phyloP scores from a whole-genome alignment of 2,329 filamentous ascomycete species.

The Bipolaris gigantea region DNA sequence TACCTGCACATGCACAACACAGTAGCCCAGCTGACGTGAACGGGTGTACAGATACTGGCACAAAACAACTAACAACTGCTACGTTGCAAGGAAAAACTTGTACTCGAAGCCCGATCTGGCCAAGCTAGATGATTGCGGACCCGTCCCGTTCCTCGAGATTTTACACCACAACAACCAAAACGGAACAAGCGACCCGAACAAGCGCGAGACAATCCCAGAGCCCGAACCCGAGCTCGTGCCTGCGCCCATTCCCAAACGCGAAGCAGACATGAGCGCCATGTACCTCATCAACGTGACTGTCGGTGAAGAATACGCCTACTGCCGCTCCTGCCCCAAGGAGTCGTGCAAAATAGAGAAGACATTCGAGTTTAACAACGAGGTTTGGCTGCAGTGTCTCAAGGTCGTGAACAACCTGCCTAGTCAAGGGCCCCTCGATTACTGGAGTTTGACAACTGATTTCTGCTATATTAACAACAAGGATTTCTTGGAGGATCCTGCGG shows the following conservation, averaged over 20 bases:
- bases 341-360: conserved; percentile 15
- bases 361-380: conserved; percentile 30
- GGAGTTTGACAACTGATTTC: conserved; percentile 36
- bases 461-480: conserved; percentile 34
- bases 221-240: background rate
- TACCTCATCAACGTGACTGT: conserved; percentile 38
- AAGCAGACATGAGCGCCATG: conserved; percentile 1
- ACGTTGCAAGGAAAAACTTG: conserved; percentile 31
- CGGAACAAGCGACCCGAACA: conserved; percentile 25
- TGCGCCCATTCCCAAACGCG: background rate
- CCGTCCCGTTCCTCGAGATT: conserved; percentile 30
- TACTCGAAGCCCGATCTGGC: conserved; percentile 29
- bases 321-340: conserved; percentile 23
- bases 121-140: conserved; percentile 34
- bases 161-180: conserved; percentile 28
- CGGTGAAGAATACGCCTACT: conserved; percentile 33
- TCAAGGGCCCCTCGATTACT: conserved; percentile 7
- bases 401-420: conserved; percentile 12
- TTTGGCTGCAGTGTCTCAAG: conserved; percentile 30
- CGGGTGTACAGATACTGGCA: conserved; percentile 24
- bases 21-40: background rate
- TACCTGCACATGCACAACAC: background rate
- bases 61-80: conserved; percentile 40
- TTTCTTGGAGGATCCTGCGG: conserved; percentile 30
- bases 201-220: conserved; percentile 4